These are phyloP conservation scores for Mycogone perniciosa DNA, from an alignment of 2,329 filamentous ascomycete species.

Conservation along the genomic window DNA sequence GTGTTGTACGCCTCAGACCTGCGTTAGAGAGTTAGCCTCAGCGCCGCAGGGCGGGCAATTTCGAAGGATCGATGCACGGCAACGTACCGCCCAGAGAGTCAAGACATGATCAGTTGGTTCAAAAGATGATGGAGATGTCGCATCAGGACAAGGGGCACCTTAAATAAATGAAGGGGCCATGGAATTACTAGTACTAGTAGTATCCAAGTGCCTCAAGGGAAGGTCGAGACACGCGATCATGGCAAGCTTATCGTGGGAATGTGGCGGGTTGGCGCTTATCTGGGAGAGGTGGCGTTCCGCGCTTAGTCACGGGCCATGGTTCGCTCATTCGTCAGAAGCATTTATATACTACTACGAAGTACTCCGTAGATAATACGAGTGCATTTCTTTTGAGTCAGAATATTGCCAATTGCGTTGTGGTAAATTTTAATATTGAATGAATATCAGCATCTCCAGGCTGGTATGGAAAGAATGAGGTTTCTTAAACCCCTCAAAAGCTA, in stretches of 20 bases:
- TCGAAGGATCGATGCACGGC: background rate
- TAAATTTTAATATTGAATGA: too few relatives aligned
- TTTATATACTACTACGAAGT: too few relatives aligned
- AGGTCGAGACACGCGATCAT: conserved; percentile 17
- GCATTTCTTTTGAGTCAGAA: too few relatives aligned
- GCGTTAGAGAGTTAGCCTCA: background rate
- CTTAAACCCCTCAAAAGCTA: conserved; percentile 20
- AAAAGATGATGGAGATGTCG: background rate
- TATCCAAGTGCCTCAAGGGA: conserved; percentile 1
- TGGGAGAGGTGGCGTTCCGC: background rate
- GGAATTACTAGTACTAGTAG: conserved; percentile 3
- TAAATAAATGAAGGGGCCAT: conserved; percentile 3
- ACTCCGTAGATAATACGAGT: too few relatives aligned
- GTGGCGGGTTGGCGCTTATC: conserved; percentile 13
- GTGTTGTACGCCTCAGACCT: too few relatives aligned
- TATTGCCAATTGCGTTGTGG: too few relatives aligned
- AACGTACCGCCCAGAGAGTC: conserved; percentile 5
- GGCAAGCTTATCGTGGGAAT: background rate
- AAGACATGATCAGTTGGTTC: conserved; percentile 10
- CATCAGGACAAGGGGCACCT: background rate
- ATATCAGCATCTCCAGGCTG: too few relatives aligned
- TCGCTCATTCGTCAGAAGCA: background rate
- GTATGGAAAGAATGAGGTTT: too few relatives aligned
- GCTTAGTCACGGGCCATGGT: conserved; percentile 8
- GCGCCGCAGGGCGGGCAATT: background rate